A percentile compares a stretch with the other conserved stretches of the same genome.
phyloP scores from a whole-genome alignment of 495 filamentous ascomycete genomes.

The Tuber melanosporum region DNA sequence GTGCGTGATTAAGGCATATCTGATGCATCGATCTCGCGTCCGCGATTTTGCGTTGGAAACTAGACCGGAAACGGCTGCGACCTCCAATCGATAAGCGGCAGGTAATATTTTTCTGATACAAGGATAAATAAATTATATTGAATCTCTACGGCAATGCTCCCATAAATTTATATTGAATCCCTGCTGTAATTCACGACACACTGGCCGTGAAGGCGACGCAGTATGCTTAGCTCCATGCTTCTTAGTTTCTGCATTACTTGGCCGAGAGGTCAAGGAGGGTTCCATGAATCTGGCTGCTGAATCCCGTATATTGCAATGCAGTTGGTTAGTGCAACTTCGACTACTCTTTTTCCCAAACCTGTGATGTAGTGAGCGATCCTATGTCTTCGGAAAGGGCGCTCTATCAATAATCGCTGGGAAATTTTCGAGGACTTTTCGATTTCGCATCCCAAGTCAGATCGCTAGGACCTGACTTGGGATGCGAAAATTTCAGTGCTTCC shows the following conservation, averaged over 20 bases:
- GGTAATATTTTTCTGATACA: background rate
- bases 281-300: background rate
- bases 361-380: background rate
- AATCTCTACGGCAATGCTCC: no score
- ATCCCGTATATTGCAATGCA: background rate
- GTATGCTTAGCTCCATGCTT: background rate
- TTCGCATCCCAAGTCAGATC: background rate
- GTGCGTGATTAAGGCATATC: background rate
- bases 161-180: no score
- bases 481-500: no score
- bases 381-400: background rate
- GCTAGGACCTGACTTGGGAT: no score
- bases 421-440: background rate
- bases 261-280: background rate
- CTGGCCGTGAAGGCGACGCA: background rate
- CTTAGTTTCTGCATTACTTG: background rate
- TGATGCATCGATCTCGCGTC: background rate
- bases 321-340: background rate
- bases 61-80: background rate
- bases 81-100: background rate
- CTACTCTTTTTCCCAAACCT: background rate
- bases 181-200: background rate
- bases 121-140: no score
- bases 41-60: background rate
- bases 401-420: background rate